Evolutionary conservation across 306 rosid genomes (phyloP).

Genomic region (Cucumis melo): DNA sequence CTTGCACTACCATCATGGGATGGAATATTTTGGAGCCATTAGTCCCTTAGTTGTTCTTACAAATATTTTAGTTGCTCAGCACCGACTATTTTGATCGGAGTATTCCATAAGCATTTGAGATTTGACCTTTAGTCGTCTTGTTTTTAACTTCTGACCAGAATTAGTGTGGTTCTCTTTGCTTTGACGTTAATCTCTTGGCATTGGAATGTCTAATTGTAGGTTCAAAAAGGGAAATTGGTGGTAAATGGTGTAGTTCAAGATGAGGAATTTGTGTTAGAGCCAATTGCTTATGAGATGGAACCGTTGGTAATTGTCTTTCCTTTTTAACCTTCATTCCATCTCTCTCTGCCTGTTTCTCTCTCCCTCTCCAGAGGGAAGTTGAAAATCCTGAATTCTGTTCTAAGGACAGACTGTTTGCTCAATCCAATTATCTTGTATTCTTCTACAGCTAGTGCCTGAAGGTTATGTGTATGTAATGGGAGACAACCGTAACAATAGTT

Average conservation of each 20-base stretch:
- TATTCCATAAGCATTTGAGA: neutral
- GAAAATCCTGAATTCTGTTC: neutral
- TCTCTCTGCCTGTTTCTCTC: neutral
- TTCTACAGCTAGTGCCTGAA: slow-evolving; percentile 74
- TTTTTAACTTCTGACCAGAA: neutral
- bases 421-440: neutral
- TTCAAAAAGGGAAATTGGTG: slow-evolving; percentile 55
- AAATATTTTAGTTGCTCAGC: neutral
- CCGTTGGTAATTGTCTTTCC: slow-evolving; percentile 36
- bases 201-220: slow-evolving; percentile 25
- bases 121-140: neutral
- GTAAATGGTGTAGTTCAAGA: slow-evolving; percentile 60
- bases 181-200: neutral
- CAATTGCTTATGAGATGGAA: slow-evolving; percentile 65
- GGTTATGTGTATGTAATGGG: slow-evolving; percentile 93
- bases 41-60: neutral
- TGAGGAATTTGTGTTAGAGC: slow-evolving; percentile 64
- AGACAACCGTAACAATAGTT: slow-evolving; percentile 90
- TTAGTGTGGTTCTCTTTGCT: neutral
- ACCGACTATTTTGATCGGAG: neutral
- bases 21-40: neutral
- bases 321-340: neutral
- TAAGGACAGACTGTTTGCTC: neutral
- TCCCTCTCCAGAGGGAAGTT: neutral
- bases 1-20: neutral